These are phyloP conservation scores for Oryza rufipogon DNA, from an alignment of 176 grass and related monocot genomes.

Conservation along the genomic window DNA sequence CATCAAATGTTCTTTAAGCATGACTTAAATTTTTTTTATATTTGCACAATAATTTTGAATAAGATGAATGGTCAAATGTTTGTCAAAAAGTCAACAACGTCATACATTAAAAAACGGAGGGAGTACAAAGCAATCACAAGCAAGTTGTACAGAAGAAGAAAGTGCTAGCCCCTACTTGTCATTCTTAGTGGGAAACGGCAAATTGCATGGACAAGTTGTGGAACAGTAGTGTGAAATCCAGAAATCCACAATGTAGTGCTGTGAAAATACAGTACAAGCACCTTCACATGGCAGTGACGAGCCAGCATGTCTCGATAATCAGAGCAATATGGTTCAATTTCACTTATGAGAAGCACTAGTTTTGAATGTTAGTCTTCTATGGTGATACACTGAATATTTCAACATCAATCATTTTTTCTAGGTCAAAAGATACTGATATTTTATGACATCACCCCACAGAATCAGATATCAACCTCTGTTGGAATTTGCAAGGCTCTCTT, in stretches of 20 bases:
- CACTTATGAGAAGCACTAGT: slow-evolving; percentile 50
- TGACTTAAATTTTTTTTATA: no score
- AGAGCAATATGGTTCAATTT: slow-evolving; percentile 38
- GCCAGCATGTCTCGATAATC: slow-evolving; percentile 33
- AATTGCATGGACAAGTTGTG: slow-evolving; percentile 37
- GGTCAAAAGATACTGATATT: slow-evolving; percentile 52
- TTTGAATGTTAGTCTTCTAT: slow-evolving; percentile 26
- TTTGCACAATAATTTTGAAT: no score
- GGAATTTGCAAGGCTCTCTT: slow-evolving; percentile 3
- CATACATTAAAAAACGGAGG: no score
- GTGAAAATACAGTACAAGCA: slow-evolving; percentile 49
- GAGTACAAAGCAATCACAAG: slow-evolving; percentile 41
- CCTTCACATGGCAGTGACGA: slow-evolving; percentile 36
- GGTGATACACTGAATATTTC: slow-evolving; percentile 43
- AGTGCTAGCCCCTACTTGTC: slow-evolving; percentile 36
- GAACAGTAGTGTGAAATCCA: slow-evolving; percentile 29
- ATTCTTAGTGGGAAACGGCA: slow-evolving; percentile 45
- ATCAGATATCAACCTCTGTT: slow-evolving; percentile 30
- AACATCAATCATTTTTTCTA: slow-evolving; percentile 40
- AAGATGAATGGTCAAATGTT: no score
- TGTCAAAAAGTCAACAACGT: no score
- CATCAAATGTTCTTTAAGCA: no score
- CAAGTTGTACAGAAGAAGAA: slow-evolving; percentile 25
- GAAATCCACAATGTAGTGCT: slow-evolving; percentile 36
- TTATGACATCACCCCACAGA: slow-evolving; percentile 35